Conservation (phyloP, 2,329 filamentous ascomycete genomes). For the Trichoderma asperellum region DNA sequence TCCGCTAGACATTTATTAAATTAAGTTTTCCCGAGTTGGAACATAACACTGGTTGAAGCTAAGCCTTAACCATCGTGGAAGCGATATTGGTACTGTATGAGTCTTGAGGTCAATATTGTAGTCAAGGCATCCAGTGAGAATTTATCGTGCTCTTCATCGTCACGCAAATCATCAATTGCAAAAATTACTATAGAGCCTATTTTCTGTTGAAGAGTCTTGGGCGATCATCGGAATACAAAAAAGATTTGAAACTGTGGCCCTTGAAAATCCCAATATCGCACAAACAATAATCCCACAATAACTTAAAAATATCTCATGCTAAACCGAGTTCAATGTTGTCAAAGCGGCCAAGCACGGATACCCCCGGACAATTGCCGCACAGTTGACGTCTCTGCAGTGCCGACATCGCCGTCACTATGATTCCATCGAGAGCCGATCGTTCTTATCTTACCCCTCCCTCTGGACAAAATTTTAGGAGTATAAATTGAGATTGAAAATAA, state of each 20-base stretch:
- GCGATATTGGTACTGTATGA: neutral
- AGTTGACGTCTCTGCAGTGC: conserved; percentile 1
- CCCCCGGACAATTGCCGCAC: conserved; percentile 18
- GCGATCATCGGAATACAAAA: neutral
- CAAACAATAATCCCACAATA: neutral
- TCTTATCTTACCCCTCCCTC: conserved; percentile 26
- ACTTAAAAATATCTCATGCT: conserved; percentile 15
- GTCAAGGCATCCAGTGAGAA: neutral
- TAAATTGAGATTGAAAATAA: conserved; percentile 25
- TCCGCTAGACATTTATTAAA: neutral
- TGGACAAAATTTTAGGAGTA: neutral
- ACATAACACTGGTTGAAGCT: neutral
- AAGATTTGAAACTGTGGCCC: neutral
- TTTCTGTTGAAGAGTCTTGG: neutral
- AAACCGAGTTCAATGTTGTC: neutral
- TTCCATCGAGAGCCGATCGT: conserved; percentile 23
- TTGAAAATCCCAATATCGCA: neutral
- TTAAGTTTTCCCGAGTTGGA: neutral
- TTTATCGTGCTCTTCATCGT: neutral
- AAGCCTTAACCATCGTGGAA: neutral
- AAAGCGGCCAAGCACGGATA: conserved; percentile 29
- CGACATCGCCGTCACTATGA: conserved; percentile 29
- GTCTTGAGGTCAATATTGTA: neutral
- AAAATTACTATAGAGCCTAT: neutral
- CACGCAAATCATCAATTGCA: neutral